A percentile compares a stretch with the other conserved stretches of the same genome.
Evolutionary conservation across 106 monocot genomes (phyloP).

Genomic region (Platanthera guangdongensis): DNA sequence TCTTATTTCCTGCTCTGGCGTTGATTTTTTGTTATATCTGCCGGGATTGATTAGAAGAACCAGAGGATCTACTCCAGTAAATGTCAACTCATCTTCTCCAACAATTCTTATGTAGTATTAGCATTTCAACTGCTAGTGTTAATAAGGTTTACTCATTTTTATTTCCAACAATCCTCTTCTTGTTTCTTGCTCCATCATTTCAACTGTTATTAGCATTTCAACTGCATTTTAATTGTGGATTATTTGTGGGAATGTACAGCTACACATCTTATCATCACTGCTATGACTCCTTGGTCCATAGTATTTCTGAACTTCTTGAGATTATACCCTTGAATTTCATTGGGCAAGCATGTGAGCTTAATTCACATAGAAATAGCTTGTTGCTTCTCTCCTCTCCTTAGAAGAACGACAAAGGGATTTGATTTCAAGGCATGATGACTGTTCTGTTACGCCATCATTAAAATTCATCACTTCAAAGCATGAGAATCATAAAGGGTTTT

Average conservation of each 20-base stretch:
- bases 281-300: neutral
- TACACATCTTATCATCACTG: neutral
- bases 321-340: neutral
- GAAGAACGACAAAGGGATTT: slow-evolving; percentile 1
- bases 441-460: slow-evolving; percentile 33
- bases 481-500: slow-evolving; percentile 6
- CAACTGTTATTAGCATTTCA: too few species aligned
- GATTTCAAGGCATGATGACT: slow-evolving; percentile 48
- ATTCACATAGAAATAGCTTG: neutral
- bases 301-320: neutral
- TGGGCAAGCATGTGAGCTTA: neutral
- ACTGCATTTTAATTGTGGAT: neutral
- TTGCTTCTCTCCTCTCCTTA: neutral
- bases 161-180: too few species aligned
- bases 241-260: neutral
- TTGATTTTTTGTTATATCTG: too few species aligned
- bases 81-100: too few species aligned
- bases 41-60: too few species aligned
- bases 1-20: too few species aligned
- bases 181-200: too few species aligned
- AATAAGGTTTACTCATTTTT: too few species aligned
- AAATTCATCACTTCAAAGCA: slow-evolving; percentile 18
- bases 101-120: too few species aligned
- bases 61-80: too few species aligned
- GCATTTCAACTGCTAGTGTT: too few species aligned